Conservation (phyloP, 208 protist species). For the Crithidia sp. region DNA sequence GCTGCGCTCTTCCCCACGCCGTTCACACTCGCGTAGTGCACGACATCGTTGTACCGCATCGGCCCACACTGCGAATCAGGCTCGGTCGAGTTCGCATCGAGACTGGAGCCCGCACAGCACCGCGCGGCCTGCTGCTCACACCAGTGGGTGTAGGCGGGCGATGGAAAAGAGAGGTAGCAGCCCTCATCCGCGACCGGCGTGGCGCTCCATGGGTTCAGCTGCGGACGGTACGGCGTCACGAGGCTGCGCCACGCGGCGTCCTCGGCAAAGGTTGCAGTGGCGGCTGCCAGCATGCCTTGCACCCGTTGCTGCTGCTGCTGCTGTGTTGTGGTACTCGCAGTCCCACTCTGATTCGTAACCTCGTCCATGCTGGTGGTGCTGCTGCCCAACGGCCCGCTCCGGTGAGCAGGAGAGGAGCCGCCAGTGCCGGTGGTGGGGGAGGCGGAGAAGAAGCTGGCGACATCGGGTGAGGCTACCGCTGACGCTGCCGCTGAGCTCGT, state of each 20-base stretch:
- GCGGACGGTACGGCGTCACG: constrained; percentile 4
- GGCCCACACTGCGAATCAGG: constrained; percentile 9
- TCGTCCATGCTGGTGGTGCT: constrained; percentile 3
- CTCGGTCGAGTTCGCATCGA: constrained; percentile 4
- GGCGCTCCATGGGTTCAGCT: constrained; percentile 41
- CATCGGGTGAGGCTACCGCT: background rate
- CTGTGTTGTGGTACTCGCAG: background rate
- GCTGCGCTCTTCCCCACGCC: background rate
- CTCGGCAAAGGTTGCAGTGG: constrained; percentile 28
- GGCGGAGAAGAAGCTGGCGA: background rate
- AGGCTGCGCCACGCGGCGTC: constrained; percentile 28
- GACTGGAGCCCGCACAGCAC: constrained; percentile 12
- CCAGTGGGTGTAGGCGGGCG: constrained; percentile 37
- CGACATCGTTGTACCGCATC: constrained; percentile 41
- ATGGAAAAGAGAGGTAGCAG: constrained; percentile 70
- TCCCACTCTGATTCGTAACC: background rate
- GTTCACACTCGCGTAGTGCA: constrained; percentile 26
- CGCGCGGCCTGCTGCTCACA: constrained; percentile 29
- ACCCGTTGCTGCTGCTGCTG: constrained; percentile 11
- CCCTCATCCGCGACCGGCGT: constrained; percentile 57
- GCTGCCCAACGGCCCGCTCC: background rate
- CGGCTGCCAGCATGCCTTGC: constrained; percentile 24
- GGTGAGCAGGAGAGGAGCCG: background rate
- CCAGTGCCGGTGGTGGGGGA: background rate
- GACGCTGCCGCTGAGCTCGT: background rate